Evolutionary conservation across 352 stramenopile genomes (phyloP).

Genomic region (Hyaloperonospora arabidopsidis): DNA sequence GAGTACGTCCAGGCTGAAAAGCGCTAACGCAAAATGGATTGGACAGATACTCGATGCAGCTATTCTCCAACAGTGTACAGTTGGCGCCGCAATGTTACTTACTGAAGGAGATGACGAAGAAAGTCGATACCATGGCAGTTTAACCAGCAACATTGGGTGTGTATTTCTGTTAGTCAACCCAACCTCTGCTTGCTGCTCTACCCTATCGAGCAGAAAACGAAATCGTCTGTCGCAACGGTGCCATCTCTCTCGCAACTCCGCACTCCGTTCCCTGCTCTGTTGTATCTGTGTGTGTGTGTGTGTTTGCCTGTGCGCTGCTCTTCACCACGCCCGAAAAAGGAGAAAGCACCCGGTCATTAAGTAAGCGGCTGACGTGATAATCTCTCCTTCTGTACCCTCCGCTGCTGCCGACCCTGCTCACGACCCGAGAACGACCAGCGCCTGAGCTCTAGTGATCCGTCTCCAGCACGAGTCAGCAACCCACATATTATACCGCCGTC

Average conservation of each 20-base stretch:
- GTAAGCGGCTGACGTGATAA: conserved; percentile 6
- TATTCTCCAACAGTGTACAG: no score
- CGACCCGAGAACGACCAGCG: conserved; percentile 12
- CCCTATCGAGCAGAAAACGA: conserved; percentile 2
- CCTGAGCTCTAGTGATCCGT: conserved; percentile 7
- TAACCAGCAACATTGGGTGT: conserved; percentile 15
- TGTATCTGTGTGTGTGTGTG: conserved; percentile 12
- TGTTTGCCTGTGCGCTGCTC: conserved; percentile 27
- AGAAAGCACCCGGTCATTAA: conserved; percentile 9
- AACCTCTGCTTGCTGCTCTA: conserved; percentile 25
- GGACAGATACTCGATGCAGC: conserved; percentile 13
- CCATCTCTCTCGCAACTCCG: conserved; percentile 9
- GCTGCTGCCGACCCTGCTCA: conserved; percentile 5
- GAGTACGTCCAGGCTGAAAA: background rate
- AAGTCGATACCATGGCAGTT: conserved; percentile 7
- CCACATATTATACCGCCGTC: conserved; percentile 26
- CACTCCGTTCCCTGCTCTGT: conserved; percentile 16
- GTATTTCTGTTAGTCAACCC: conserved; percentile 18
- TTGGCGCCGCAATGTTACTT: no score
- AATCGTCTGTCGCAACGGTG: no score
- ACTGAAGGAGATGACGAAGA: no score
- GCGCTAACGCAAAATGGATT: conserved; percentile 14
- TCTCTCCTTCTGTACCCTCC: conserved; percentile 8
- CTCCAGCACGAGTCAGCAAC: conserved; percentile 4
- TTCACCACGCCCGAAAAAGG: conserved; percentile 11